A percentile compares a stretch with the other conserved stretches of the same genome.
Conservation (phyloP, 1,139 yeast species). For the Kazachstania sp. region DNA sequence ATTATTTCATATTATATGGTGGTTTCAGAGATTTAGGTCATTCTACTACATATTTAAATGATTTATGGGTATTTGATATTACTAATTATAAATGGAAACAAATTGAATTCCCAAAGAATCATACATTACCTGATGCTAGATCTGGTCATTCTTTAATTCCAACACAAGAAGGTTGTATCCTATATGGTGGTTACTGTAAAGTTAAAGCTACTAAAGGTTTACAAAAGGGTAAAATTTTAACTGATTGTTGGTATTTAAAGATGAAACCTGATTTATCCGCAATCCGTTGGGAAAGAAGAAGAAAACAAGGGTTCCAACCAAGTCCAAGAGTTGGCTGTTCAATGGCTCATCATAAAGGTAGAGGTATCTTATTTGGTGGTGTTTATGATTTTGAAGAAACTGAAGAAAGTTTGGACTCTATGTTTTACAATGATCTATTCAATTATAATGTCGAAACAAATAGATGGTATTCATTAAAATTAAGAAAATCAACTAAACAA, state of each 20-base stretch:
- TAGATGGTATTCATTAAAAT: slow-evolving; percentile 73
- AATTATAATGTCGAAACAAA: slow-evolving; percentile 80
- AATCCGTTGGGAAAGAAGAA: slow-evolving; percentile 79
- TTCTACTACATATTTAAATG: slow-evolving; percentile 73
- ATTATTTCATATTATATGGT: slow-evolving; percentile 74
- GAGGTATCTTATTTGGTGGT: slow-evolving; percentile 93
- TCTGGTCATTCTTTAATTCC: slow-evolving; percentile 90
- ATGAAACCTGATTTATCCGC: slow-evolving; percentile 81
- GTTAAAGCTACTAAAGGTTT: slow-evolving; percentile 83
- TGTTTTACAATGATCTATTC: slow-evolving; percentile 70
- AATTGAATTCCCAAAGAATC: slow-evolving; percentile 77
- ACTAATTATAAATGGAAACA: slow-evolving; percentile 86
- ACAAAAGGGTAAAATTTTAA: slow-evolving; percentile 86
- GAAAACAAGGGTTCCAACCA: slow-evolving; percentile 83
- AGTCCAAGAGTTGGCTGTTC: slow-evolving; percentile 91
- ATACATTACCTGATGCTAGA: slow-evolving; percentile 78
- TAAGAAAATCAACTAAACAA: slow-evolving; percentile 46
- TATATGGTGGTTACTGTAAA: slow-evolving; percentile 93
- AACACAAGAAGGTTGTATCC: slow-evolving; percentile 70
- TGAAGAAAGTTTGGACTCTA: slow-evolving; percentile 81
- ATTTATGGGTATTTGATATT: slow-evolving; percentile 88
- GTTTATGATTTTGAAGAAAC: slow-evolving; percentile 93
- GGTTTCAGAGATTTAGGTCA: slow-evolving; percentile 89
- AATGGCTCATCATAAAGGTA: slow-evolving; percentile 78
- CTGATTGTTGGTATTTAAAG: slow-evolving; percentile 79